Conservation (phyloP, 1,284 basidiomycete genomes). For the Boletus calvinii region DNA sequence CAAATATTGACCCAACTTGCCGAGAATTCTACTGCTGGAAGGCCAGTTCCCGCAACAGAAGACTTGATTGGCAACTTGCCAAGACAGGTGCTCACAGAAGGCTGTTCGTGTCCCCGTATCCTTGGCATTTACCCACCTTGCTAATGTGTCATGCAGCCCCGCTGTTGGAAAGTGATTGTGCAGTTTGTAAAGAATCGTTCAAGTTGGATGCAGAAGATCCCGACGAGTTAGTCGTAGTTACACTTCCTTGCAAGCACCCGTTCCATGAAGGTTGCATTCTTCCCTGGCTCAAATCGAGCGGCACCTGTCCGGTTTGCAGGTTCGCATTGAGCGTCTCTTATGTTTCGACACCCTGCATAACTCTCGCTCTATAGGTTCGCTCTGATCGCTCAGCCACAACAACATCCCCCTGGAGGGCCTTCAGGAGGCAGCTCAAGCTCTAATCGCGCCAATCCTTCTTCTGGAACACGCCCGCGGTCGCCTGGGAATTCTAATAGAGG, state of each 20-base stretch:
- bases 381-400: slow-evolving; percentile 30
- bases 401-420: slow-evolving; percentile 20
- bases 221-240: slow-evolving; percentile 66
- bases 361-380: slow-evolving; percentile 19
- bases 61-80: slow-evolving; percentile 64
- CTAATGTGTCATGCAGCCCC: slow-evolving; percentile 40
- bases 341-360: slow-evolving; percentile 48
- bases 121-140: slow-evolving; percentile 3
- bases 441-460: slow-evolving; percentile 18
- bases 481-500: slow-evolving; percentile 23
- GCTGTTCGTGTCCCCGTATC: slow-evolving; percentile 46
- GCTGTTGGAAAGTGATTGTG: slow-evolving; percentile 66
- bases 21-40: slow-evolving; percentile 63
- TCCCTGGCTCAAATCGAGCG: slow-evolving; percentile 81
- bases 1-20: slow-evolving; percentile 77
- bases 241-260: slow-evolving; percentile 76
- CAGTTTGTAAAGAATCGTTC: slow-evolving; percentile 80
- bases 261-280: slow-evolving; percentile 81
- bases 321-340: slow-evolving; percentile 33
- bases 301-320: slow-evolving; percentile 85
- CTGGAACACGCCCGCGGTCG: slow-evolving; percentile 18
- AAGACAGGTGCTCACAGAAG: slow-evolving; percentile 56
- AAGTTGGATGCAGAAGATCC: slow-evolving; percentile 63
- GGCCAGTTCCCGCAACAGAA: slow-evolving; percentile 74
- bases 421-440: slow-evolving; percentile 22